A percentile compares a stretch with the other conserved stretches of the same genome.
Conservation (phyloP, 441 rosid species). For the Adansonia grandidieri region DNA sequence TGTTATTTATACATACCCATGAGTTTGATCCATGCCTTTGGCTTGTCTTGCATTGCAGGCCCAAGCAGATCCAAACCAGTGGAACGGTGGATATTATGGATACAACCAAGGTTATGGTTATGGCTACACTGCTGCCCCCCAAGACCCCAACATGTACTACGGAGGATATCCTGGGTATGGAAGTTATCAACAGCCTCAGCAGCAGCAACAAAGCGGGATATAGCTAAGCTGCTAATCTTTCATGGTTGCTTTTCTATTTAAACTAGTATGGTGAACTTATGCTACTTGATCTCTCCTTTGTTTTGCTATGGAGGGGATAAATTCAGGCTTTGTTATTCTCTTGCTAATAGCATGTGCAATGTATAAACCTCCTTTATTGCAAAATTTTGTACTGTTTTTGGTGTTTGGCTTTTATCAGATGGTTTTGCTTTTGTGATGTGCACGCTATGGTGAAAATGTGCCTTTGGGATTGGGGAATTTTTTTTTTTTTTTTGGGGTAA, state of each 20-base stretch:
- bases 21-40: background rate
- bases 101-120: slow-evolving; percentile 84
- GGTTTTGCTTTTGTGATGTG: background rate
- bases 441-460: background rate
- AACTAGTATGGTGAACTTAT: slow-evolving; percentile 24
- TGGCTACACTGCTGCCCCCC: slow-evolving; percentile 66
- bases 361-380: slow-evolving; percentile 16
- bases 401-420: background rate
- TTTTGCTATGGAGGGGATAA: slow-evolving; percentile 15
- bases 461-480: background rate
- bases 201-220: slow-evolving; percentile 7
- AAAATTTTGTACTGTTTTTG: slow-evolving; percentile 27
- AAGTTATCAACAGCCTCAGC: slow-evolving; percentile 62
- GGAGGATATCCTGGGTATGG: slow-evolving; percentile 80
- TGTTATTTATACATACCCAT: background rate
- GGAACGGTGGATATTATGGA: slow-evolving; percentile 62
- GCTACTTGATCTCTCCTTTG: slow-evolving; percentile 8
- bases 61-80: slow-evolving; percentile 63
- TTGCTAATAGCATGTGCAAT: slow-evolving; percentile 32
- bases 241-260: background rate
- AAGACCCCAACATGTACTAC: slow-evolving; percentile 79
- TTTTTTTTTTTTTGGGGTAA: no score
- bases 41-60: slow-evolving; percentile 33
- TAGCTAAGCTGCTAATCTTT: slow-evolving; percentile 12
- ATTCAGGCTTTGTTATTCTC: slow-evolving; percentile 35